Base-by-base conservation (phyloP, 169 alveolate genomes). In the Eimeria tenella region DNA sequence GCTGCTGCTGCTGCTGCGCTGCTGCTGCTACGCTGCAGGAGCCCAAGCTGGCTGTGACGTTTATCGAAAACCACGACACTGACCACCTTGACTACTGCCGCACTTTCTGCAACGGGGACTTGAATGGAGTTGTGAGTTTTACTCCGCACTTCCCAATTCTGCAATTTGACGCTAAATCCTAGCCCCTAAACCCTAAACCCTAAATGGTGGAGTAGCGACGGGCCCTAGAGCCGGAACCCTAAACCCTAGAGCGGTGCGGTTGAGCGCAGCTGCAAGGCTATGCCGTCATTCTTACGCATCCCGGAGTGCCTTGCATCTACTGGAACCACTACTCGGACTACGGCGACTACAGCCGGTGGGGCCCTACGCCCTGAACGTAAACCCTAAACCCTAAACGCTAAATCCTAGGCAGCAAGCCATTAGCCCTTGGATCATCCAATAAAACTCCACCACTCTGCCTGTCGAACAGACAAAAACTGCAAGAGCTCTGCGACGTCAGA, bases 291-390 rank as follows among this genome's bases (percentile, higher is more conserved):
- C 65, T 84, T 58, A 84, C 92, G 11, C 92, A 84, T 31, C 92
- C 92, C 49, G 92, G 92, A 42, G 81, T 84, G n/a, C 92, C 92
- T 0, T 23, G 92, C n/a, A 55, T 84, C 50, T 84, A 84, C 92
- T 84, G 92, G 92, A 84, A 84, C 92, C 81, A 84, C 81, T 84
- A 56, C 71, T 84, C 92, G 7, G 92, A 84, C 63, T 84, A 84
- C 42, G 92, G 92, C 65, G 82, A 56, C 5, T 84, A 84, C 19
- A 62, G 92, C 81, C 13, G 81, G 92, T 84, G 49, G 11, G 25
- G 42, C 3, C n/a, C 53, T 31, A 75, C 5, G 21, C 58, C n/a
- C 52, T 31, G 42, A 31, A 0, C 4, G 4, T 53, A 55, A 21
- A 7, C 53, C 63, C 10, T 56, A 49, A 49, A 49, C n/a, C 21